Evolutionary conservation across 768 basidiomycete genomes (phyloP), one percentile per base, ranked within the genome.

Genomic region (Rhizopogon salebrosus): DNA sequence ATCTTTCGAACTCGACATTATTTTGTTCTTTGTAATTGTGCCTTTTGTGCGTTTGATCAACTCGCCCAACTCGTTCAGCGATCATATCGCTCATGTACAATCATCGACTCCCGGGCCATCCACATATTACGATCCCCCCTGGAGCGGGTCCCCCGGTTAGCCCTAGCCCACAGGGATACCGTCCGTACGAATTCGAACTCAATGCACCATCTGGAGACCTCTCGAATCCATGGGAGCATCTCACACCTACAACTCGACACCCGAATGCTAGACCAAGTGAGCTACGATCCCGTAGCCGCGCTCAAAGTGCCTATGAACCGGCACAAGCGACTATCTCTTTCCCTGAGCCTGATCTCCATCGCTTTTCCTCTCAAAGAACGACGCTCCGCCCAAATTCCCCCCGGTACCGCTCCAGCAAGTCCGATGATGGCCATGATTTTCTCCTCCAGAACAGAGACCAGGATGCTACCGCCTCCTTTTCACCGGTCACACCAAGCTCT

Each of bases 321-420:
- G 57, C 60, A 6, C 53, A 60, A 34, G 53, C 63, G 7, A 60
- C 63, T 7, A 63, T 79, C 16, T 55, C 72, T 6, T 80, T 82
- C 55, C 79, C 82, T 23, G 79, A 85, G 42, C 76, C 82, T 11
- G 75, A 79, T 55, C 54, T 81, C 26, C 70, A 76, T 53, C 76
- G 79, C 49, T 73, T 79, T 16, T 58, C 65, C 6, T 82, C 80
- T 11, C 64, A 69, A 24, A 54, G 65, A 65, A 58, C 63, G 46
- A 56, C 65, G 48, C 52, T 61, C 50, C 40, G 64, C 54, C 55
- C 62, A 56, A 49, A 64, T 57, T 48, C 48, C 45, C 59, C 63
- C 11, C 58, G 66, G 8, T 73, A 79, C 58, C 68, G 72, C 52
- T 64, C 70, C 42, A 76, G 69, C 59, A 67, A 59, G 54, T 76